Conservation (phyloP, 768 basidiomycete genomes). For the Phylloporus rhodoxanthus region DNA sequence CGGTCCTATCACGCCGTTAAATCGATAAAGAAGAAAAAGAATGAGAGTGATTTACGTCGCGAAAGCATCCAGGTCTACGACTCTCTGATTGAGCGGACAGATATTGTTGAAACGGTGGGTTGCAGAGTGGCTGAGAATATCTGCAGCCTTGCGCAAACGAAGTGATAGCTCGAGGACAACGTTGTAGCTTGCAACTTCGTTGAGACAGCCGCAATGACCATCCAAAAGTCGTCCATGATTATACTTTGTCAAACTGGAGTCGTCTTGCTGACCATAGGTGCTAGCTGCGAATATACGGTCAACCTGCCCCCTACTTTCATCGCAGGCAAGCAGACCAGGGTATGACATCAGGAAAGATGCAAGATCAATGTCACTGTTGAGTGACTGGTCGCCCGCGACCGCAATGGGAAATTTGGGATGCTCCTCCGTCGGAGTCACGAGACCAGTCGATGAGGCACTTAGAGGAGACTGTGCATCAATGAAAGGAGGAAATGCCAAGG, state of each 20-base stretch:
- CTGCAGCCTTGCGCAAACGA: slow-evolving; percentile 54
- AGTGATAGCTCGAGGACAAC: slow-evolving; percentile 63
- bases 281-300: slow-evolving; percentile 4
- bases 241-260: slow-evolving; percentile 12
- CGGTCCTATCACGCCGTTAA: slow-evolving; percentile 31
- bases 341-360: slow-evolving; percentile 38
- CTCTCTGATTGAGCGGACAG: slow-evolving; percentile 40
- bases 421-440: slow-evolving; percentile 45
- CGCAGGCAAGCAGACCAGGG: slow-evolving; percentile 16
- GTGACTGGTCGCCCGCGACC: slow-evolving; percentile 20
- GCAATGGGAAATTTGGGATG: slow-evolving; percentile 31
- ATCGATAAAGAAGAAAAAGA: background rate
- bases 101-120: slow-evolving; percentile 30
- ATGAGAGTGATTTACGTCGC: slow-evolving; percentile 40
- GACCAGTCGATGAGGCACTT: slow-evolving; percentile 29
- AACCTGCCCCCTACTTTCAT: slow-evolving; percentile 8
- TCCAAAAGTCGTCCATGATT: slow-evolving; percentile 14
- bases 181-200: slow-evolving; percentile 48
- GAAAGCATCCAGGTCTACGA: slow-evolving; percentile 46
- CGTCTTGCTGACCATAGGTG: slow-evolving; percentile 1
- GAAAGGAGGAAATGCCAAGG: slow-evolving; percentile 11
- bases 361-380: slow-evolving; percentile 37
- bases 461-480: slow-evolving; percentile 21
- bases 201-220: slow-evolving; percentile 53
- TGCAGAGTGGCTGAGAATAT: slow-evolving; percentile 45